phyloP scores from a whole-genome alignment of 306 rosid genomes.

The Dicorynia guianensis region DNA sequence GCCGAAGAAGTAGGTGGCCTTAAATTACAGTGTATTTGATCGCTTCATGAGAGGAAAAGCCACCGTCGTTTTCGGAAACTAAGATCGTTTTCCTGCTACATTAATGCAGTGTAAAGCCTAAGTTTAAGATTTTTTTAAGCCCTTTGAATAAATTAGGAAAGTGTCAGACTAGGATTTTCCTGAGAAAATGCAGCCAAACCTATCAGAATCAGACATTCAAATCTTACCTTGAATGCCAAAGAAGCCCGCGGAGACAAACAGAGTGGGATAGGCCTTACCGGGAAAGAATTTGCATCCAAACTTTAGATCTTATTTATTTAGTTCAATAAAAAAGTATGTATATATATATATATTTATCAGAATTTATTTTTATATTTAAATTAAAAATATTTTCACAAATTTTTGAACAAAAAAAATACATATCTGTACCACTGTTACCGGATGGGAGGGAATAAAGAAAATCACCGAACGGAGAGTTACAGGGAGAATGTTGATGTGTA shows the following conservation, averaged over 20 bases:
- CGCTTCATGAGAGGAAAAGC: too few species aligned
- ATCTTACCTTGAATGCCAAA: conserved; percentile 28
- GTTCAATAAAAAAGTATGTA: too few species aligned
- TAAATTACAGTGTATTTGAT: background rate
- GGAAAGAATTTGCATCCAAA: too few species aligned
- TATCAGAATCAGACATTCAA: background rate
- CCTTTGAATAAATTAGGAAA: background rate
- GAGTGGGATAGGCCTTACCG: background rate
- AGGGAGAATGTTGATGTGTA: conserved; percentile 23
- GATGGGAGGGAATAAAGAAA: conserved; percentile 34
- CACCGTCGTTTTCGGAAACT: background rate
- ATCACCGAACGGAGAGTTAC: conserved; percentile 45
- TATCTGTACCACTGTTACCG: too few species aligned
- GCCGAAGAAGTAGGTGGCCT: too few species aligned
- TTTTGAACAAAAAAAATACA: too few species aligned
- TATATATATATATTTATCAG: too few species aligned
- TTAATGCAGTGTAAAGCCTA: background rate
- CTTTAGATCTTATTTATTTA: too few species aligned
- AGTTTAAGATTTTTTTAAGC: background rate
- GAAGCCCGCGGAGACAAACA: background rate
- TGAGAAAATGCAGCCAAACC: conserved; percentile 11
- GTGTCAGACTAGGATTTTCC: background rate
- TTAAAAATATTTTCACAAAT: too few species aligned
- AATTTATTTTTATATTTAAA: too few species aligned
- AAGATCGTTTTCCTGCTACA: background rate